Conservation (phyloP, 2,329 filamentous ascomycete genomes). For the Aureobasidium zeae region DNA sequence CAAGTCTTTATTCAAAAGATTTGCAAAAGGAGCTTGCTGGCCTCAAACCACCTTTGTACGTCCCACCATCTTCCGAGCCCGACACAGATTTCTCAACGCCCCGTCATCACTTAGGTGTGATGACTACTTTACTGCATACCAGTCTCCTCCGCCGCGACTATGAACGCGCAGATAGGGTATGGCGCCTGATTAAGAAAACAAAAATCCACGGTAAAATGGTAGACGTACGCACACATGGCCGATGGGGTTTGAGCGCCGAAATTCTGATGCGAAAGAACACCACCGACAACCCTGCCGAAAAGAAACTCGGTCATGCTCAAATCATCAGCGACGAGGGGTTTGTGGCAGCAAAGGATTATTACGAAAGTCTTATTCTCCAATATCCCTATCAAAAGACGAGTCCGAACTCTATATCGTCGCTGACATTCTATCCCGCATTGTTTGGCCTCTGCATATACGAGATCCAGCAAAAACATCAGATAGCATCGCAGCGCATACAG, state of each 20-base stretch:
- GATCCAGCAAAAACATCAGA: conserved; percentile 51
- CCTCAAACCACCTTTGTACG: conserved; percentile 35
- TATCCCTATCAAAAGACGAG: conserved; percentile 59
- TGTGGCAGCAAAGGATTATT: conserved; percentile 56
- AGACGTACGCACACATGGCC: conserved; percentile 58
- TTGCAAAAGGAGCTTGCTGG: conserved; percentile 34
- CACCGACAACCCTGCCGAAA: background rate
- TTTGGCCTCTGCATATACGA: conserved; percentile 75
- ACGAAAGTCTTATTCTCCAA: conserved; percentile 68
- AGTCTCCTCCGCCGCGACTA: conserved; percentile 65
- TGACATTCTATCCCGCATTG: conserved; percentile 74
- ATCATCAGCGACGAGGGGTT: conserved; percentile 39
- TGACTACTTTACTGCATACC: conserved; percentile 62
- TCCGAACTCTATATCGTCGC: conserved; percentile 51
- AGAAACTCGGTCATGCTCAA: conserved; percentile 15
- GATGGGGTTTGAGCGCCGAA: conserved; percentile 81
- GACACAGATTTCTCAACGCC: conserved; percentile 29
- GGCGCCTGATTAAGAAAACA: conserved; percentile 61
- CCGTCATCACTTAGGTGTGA: conserved; percentile 52
- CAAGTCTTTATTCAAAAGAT: conserved; percentile 15
- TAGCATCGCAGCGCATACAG: conserved; percentile 33
- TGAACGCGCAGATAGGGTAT: conserved; percentile 61
- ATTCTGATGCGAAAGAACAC: conserved; percentile 55
- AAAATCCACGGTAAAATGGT: conserved; percentile 48
- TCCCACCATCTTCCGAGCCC: conserved; percentile 20